Percentiles rank a stretch among this genome's conserved stretches.
Evolutionary conservation across 2,329 filamentous ascomycete genomes (phyloP).

Genomic region (Diaporthe citriasiana): DNA sequence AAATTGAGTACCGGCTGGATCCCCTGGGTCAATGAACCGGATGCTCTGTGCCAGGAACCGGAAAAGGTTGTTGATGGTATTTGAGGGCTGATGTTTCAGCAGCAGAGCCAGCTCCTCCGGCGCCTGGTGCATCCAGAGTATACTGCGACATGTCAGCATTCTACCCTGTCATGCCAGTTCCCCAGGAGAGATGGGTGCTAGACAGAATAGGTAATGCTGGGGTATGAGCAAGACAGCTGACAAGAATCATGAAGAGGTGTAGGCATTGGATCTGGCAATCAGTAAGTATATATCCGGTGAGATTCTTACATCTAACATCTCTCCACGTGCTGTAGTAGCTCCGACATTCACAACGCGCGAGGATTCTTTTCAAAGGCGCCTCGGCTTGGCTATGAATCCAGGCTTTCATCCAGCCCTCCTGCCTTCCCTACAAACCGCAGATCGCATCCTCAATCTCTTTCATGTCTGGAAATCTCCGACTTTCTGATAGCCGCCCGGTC

Average conservation of each 20-base stretch:
- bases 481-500: background rate
- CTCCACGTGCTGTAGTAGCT: background rate
- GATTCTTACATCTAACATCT: background rate
- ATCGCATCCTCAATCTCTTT: background rate
- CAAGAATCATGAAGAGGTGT: background rate
- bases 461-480: background rate
- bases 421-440: background rate
- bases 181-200: background rate
- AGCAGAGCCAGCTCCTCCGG: constrained; percentile 12
- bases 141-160: background rate
- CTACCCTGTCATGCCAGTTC: background rate
- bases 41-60: constrained; percentile 8
- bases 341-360: background rate
- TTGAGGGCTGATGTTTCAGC: background rate
- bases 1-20: background rate
- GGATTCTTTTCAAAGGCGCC: background rate
- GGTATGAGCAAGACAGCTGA: background rate
- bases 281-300: background rate
- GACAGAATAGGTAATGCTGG: background rate
- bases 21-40: background rate
- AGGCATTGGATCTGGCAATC: background rate
- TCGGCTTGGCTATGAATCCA: background rate
- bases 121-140: background rate
- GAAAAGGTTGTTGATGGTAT: constrained; percentile 3
- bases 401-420: too few species aligned